phyloP scores from a whole-genome alignment of 805 yeast genomes.

The Yamadazyma akitaensis region DNA sequence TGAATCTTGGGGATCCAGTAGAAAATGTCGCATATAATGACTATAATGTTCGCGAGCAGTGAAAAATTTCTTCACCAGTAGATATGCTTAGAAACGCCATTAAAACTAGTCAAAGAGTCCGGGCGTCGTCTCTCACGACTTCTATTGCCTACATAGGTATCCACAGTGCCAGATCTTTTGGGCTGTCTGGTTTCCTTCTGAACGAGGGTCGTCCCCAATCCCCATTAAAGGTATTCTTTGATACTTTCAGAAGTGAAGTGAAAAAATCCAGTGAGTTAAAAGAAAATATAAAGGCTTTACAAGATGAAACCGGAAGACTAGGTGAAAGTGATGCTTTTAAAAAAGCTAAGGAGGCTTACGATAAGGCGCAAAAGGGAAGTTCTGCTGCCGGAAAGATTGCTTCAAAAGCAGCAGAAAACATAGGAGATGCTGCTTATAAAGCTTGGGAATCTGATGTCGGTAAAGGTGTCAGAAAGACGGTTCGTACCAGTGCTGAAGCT shows the following conservation, averaged over 20 bases:
- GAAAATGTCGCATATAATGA: background rate
- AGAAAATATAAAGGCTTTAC: slow-evolving; percentile 88
- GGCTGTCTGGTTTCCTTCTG: background rate
- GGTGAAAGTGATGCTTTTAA: slow-evolving; percentile 93
- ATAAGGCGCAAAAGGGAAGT: slow-evolving; percentile 69
- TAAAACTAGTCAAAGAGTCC: background rate
- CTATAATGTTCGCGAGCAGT: slow-evolving; percentile 2
- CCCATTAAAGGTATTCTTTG: slow-evolving; percentile 89
- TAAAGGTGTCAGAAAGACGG: slow-evolving; percentile 80
- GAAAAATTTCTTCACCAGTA: slow-evolving; percentile 4
- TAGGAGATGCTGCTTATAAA: slow-evolving; percentile 81
- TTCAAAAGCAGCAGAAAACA: slow-evolving; percentile 87
- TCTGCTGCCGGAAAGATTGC: slow-evolving; percentile 72
- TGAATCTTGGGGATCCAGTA: too few relatives aligned
- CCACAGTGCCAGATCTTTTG: slow-evolving; percentile 1
- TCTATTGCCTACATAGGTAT: background rate
- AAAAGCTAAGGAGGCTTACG: slow-evolving; percentile 89
- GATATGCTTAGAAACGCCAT: slow-evolving; percentile 5
- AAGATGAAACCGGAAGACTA: slow-evolving; percentile 91
- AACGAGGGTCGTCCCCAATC: slow-evolving; percentile 45
- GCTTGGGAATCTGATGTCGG: slow-evolving; percentile 98
- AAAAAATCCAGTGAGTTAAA: slow-evolving; percentile 85
- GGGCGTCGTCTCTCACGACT: background rate
- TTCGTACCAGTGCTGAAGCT: slow-evolving; percentile 75
- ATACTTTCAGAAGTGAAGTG: slow-evolving; percentile 90